Conservation (phyloP, 2,329 filamentous ascomycete genomes). For the Diplodia mutila region DNA sequence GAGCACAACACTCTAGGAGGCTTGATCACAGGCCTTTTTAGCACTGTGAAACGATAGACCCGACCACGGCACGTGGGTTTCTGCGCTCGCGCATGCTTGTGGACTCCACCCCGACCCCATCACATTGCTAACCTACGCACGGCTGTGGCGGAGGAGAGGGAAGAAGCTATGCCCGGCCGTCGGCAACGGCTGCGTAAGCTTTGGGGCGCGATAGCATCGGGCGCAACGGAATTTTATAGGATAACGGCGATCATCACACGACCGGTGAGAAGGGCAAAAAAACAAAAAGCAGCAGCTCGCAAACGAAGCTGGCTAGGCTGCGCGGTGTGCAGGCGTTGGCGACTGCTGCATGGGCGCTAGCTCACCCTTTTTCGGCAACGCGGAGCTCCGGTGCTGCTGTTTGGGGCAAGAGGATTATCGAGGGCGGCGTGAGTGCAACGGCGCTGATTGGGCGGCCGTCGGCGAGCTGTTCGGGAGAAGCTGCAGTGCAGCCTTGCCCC, state of each 20-base stretch:
- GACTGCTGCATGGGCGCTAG: neutral
- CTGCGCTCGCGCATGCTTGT: neutral
- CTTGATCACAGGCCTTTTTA: neutral
- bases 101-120: neutral
- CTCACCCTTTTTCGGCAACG: neutral
- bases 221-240: neutral
- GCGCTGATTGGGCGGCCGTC: slow-evolving; percentile 3
- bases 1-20: neutral
- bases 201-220: neutral
- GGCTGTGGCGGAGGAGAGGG: neutral
- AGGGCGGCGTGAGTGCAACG: neutral
- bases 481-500: no score
- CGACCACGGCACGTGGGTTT: neutral
- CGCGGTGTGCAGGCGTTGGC: neutral
- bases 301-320: neutral
- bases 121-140: neutral
- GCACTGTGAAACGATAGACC: slow-evolving; percentile 1
- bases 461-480: neutral
- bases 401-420: slow-evolving; percentile 19
- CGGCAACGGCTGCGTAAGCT: neutral
- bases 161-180: neutral
- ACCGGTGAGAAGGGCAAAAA: neutral
- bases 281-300: neutral
- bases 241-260: neutral
- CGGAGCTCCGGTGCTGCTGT: slow-evolving; percentile 10